Evolutionary conservation across 2,329 filamentous ascomycete species (phyloP), one percentile per base, ranked within the genome.

Genomic region (Penicillium paneum): DNA sequence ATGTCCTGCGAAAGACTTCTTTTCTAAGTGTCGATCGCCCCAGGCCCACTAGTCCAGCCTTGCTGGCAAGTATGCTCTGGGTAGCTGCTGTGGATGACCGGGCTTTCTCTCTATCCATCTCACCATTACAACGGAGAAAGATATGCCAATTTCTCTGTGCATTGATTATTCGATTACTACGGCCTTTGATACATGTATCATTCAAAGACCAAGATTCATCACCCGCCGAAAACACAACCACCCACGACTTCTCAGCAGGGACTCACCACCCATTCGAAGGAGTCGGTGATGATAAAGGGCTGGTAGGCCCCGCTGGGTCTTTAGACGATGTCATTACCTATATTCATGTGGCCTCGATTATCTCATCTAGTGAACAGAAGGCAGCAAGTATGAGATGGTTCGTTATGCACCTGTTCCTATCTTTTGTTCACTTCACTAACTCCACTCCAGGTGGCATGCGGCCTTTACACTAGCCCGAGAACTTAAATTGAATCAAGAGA

Each of bases 31-130:
- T 83, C n/a, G 88, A 85, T 54, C 88, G 85, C 62, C 91, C 92
- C 28, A 83, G 92, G 55, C 81, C 81, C 52, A 96, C 91, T 69
- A 93, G 89, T 65, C 91, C 92, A 39, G 91, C 91, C 3, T 78
- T 97, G 42, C 79, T 97, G 26, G 90, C 92, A 35, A 96, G 91
- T 74, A 96, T 97, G 84, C 82, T 97, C n/a, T 97, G 91, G 91
- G 89, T 96, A 43, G 90, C 91, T 29, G 91, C 91, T n/a, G 87
- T 96, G 71, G 96, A 91, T 17, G 94, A 91, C 73, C 90, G 96
- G 68, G 90, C 91, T 10, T 84, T 91, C 40, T 91, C 91, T 67
- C 74, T 96, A 58, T 91, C 90, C n/a, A 90, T 88, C 48, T 85
- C 89, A 29, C 90, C 91, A 2, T 89, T 90, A 13, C 89, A 91